phyloP scores from a whole-genome alignment of 306 rosid species.

The Alnus glutinosa region DNA sequence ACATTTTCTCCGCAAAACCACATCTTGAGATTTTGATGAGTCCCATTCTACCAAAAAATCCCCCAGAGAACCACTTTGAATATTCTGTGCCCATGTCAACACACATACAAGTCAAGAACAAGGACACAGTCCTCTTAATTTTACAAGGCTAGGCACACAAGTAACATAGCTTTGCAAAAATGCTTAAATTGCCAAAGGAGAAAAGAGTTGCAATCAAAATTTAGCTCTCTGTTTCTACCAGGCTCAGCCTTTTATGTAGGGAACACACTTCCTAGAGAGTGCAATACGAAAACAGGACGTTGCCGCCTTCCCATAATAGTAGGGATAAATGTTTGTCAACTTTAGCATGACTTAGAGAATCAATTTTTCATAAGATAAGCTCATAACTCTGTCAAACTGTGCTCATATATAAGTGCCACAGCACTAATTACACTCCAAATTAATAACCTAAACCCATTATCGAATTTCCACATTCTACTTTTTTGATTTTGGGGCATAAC shows the following conservation, averaged over 20 bases:
- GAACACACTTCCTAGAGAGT: not conserved
- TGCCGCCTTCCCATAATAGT: not conserved
- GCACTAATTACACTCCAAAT: not conserved
- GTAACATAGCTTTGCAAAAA: not conserved
- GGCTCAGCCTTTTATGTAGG: not conserved
- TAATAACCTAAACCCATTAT: not conserved
- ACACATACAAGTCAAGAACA: constrained; percentile 9
- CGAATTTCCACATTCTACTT: not conserved
- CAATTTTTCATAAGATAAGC: not conserved
- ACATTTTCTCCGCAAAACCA: constrained; percentile 56
- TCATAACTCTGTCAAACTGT: not conserved
- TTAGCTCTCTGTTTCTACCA: not conserved
- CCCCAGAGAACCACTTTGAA: constrained; percentile 41
- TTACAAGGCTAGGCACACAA: not conserved
- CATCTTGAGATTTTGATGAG: constrained; percentile 55
- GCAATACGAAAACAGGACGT: not conserved
- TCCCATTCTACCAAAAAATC: constrained; percentile 64
- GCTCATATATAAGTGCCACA: not conserved
- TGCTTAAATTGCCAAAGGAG: not conserved
- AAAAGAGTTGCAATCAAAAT: not conserved
- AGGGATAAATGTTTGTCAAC: not conserved
- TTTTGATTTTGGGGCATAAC: not conserved
- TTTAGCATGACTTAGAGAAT: not conserved
- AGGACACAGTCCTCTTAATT: not conserved
- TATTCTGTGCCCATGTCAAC: constrained; percentile 40